phyloP scores from a whole-genome alignment of 768 basidiomycete species.

The Hirschioporus abietinus region DNA sequence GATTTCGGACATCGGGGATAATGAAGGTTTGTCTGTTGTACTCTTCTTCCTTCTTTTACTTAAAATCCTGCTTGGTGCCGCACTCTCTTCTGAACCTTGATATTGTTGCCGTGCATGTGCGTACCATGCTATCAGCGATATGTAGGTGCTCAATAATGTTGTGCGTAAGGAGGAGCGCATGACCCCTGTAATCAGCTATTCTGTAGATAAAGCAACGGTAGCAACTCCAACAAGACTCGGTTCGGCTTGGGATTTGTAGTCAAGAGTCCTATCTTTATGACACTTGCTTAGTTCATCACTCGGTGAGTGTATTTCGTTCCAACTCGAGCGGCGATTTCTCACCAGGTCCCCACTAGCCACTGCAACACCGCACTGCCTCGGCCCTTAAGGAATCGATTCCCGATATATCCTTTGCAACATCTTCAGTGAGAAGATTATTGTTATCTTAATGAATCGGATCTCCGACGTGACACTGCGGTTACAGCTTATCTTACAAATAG shows the following conservation, averaged over 20 bases:
- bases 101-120: neutral
- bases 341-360: neutral
- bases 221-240: neutral
- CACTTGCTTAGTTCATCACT: neutral
- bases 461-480: neutral
- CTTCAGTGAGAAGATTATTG: neutral
- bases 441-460: slow-evolving; percentile 1
- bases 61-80: neutral
- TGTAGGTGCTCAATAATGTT: neutral
- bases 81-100: neutral
- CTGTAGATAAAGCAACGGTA: neutral
- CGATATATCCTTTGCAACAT: neutral
- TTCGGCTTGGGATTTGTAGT: neutral
- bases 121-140: neutral
- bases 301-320: neutral
- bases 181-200: neutral
- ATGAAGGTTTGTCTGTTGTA: neutral
- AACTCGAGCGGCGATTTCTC: neutral
- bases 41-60: neutral
- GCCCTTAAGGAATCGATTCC: neutral
- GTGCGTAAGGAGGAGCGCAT: neutral
- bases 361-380: neutral
- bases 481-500: neutral
- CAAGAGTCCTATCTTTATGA: neutral
- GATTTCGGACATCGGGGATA: neutral